Percentiles rank a stretch among this genome's conserved stretches.
These are phyloP conservation scores for Podospora tetraspora DNA, from an alignment of 495 filamentous ascomycete genomes.

Conservation along the genomic window DNA sequence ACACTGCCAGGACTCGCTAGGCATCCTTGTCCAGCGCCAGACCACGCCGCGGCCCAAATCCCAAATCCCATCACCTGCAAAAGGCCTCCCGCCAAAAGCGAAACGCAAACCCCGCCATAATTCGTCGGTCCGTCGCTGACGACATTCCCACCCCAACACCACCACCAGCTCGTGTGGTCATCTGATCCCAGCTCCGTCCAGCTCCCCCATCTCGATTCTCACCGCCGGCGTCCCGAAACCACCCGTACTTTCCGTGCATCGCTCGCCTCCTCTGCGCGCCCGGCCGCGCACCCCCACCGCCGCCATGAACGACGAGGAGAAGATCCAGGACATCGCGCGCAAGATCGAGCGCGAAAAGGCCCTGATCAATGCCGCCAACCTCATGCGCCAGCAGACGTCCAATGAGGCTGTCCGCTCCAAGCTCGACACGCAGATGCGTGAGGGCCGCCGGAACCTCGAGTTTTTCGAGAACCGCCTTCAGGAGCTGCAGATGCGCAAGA, in stretches of 20 bases:
- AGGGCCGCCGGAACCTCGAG: conserved; percentile 84
- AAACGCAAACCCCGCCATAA: conserved; percentile 37
- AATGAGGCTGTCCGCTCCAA: conserved; percentile 84
- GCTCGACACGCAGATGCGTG: conserved; percentile 86
- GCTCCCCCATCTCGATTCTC: not conserved
- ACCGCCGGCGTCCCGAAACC: conserved; percentile 2
- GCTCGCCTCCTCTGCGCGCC: conserved; percentile 26
- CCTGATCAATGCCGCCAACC: conserved; percentile 87
- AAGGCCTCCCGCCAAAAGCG: conserved; percentile 27
- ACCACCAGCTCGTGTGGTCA: conserved; percentile 5
- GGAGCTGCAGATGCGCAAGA: conserved; percentile 77
- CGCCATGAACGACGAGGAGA: conserved; percentile 69
- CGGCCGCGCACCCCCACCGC: conserved; percentile 37
- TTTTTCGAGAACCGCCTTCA: conserved; percentile 88
- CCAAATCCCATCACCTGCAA: conserved; percentile 16
- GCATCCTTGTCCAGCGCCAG: conserved; percentile 12
- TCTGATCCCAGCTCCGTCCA: conserved; percentile 2
- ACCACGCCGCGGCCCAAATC: conserved; percentile 17
- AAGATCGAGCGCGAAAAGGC: conserved; percentile 99
- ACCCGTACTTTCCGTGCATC: conserved; percentile 17
- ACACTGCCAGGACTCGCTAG: conserved; percentile 1
- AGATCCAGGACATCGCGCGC: conserved; percentile 79
- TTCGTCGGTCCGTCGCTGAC: conserved; percentile 25
- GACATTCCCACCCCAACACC: conserved; percentile 22
- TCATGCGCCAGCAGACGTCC: conserved; percentile 91